Evolutionary conservation across 2,329 filamentous ascomycete species (phyloP), one percentile per base, ranked within the genome.

Genomic region (Arthrobotrys entomopaga): DNA sequence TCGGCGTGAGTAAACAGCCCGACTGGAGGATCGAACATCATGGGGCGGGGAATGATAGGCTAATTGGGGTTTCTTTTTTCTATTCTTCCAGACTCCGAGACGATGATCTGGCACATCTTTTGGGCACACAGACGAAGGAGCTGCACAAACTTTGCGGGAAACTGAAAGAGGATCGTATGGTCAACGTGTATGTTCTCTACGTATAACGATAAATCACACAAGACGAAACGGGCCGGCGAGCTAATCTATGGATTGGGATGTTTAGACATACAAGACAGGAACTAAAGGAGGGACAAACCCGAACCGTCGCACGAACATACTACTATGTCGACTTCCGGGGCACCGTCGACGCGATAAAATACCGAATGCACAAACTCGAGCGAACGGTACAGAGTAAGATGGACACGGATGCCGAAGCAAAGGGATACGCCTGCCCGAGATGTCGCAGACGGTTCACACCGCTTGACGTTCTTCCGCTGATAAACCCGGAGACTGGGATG

Each of bases 241-340:
- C 56, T 59, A 48, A 59, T 19, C n/a, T n/a, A 2, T 20, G 22
- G 22, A 24, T 11, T 5, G 38, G 42, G 52, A 34, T 13, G 48
- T 15, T n/a, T 79, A 91, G 87, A 79, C 89, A 89, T 81, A 88
- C 89, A 34, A 89, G 92, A 74, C 87, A 89, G 57, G 93, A 97
- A 81, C 84, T 91, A 65, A 89, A 90, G 77, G 91, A 93, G 80
- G 92, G 91, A 59, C 91, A 93, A 72, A 90, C 91, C 69, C 89
- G 93, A 60, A 90, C 92, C 3, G 89, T 91, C 77, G 93, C 90
- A 80, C 88, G 92, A 79, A 96, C 94, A 76, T 99, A 97, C 85
- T 99, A 96, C 84, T 99, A 92, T 82, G 94, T 99, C 81, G 93
- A 97, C 81, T 96, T 96, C 80, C 92, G 95, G 72, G 91, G 92